Percentiles rank a stretch among this genome's conserved stretches.
Conservation (phyloP, 495 filamentous ascomycete species). For the Elaphomyces granulatus region DNA sequence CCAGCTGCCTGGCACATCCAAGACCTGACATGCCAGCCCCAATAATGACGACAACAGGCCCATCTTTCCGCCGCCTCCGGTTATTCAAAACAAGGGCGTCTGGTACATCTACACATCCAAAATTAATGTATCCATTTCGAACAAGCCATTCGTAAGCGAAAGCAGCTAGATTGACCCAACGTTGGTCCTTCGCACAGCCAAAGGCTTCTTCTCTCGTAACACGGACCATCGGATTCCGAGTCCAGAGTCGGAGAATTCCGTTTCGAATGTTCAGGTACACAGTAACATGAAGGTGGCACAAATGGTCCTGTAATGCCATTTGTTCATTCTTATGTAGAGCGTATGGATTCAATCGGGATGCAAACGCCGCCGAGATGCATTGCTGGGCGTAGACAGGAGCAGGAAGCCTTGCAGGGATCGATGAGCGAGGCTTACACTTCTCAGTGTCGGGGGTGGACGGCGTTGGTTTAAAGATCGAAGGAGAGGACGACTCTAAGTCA, state of each 20-base stretch:
- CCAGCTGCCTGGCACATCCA: slow-evolving; percentile 81
- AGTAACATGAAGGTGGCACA: slow-evolving; percentile 81
- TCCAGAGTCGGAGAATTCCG: slow-evolving; percentile 84
- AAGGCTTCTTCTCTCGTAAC: slow-evolving; percentile 81
- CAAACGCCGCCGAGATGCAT: slow-evolving; percentile 74
- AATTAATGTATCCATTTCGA: slow-evolving; percentile 90
- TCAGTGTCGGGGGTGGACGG: slow-evolving; percentile 9
- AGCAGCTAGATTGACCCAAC: slow-evolving; percentile 82
- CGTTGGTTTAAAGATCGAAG: slow-evolving; percentile 11
- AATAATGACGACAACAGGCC: slow-evolving; percentile 62
- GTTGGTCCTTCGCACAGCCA: slow-evolving; percentile 77
- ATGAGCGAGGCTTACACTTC: slow-evolving; percentile 49
- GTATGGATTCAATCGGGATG: slow-evolving; percentile 81
- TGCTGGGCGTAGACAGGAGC: slow-evolving; percentile 70
- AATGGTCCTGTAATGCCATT: slow-evolving; percentile 56
- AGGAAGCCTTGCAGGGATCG: slow-evolving; percentile 62
- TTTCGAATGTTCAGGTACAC: slow-evolving; percentile 97
- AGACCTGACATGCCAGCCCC: slow-evolving; percentile 92
- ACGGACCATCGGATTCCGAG: slow-evolving; percentile 72
- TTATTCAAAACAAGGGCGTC: slow-evolving; percentile 22
- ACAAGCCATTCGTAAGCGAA: slow-evolving; percentile 88
- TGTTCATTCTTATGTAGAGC: slow-evolving; percentile 80
- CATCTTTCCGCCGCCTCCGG: slow-evolving; percentile 33
- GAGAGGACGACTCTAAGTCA: slow-evolving; percentile 6
- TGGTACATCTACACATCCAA: slow-evolving; percentile 69